These are phyloP conservation scores for Uronychia setigera DNA, from an alignment of 73 alveolate species.

Conservation along the genomic window DNA sequence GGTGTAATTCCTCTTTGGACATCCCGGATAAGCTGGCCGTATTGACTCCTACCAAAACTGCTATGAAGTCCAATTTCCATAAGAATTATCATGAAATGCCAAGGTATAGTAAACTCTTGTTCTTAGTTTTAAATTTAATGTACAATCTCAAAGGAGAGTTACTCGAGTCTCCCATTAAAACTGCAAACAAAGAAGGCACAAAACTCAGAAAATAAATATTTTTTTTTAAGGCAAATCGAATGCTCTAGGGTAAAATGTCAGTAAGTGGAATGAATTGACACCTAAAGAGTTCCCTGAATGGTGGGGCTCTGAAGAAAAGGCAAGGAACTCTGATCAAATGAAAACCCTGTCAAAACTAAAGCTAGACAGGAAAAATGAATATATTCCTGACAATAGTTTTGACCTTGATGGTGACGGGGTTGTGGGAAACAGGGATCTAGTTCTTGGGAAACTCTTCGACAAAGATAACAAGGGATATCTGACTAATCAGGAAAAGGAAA, in stretches of 20 bases:
- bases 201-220: neutral
- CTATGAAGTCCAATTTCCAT: neutral
- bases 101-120: no score
- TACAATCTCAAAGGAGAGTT: neutral
- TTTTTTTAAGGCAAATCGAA: no score
- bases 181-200: neutral
- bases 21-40: neutral
- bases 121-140: no score
- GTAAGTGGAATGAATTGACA: neutral
- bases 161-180: neutral
- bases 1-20: neutral
- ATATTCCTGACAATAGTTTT: constrained; percentile 67
- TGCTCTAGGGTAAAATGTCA: no score
- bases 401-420: constrained; percentile 75
- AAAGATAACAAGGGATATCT: constrained; percentile 71
- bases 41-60: neutral
- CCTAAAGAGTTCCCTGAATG: neutral
- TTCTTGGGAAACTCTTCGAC: constrained; percentile 69
- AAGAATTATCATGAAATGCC: neutral
- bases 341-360: constrained; percentile 36
- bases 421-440: constrained; percentile 71
- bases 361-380: constrained; percentile 56
- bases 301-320: neutral
- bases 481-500: constrained; percentile 73
- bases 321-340: neutral